Conservation (phyloP, 179 eudicot genomes). For the Patellifolia procumbens region DNA sequence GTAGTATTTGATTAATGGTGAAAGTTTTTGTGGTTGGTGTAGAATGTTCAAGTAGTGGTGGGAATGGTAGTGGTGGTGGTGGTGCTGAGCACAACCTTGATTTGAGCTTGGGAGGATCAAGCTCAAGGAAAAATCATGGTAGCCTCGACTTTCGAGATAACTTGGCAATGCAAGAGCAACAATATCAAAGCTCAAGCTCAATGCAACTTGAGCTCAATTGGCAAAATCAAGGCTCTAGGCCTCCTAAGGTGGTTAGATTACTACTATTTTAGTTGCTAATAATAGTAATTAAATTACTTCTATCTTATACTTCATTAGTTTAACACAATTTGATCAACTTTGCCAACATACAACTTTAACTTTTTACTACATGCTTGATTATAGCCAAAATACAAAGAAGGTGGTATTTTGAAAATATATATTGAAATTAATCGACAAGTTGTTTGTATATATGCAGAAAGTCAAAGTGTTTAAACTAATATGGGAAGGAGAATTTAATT, state of each 20-base stretch:
- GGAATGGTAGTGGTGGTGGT: constrained; percentile 20
- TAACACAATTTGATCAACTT: too few species aligned
- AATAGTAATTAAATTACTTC: too few species aligned
- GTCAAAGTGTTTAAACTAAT: too few species aligned
- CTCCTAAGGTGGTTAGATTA: constrained; percentile 35
- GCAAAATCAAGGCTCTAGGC: constrained; percentile 46
- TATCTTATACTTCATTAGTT: too few species aligned
- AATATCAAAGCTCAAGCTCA: constrained; percentile 23
- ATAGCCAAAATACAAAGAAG: too few species aligned
- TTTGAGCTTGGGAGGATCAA: constrained; percentile 70
- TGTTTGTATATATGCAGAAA: too few species aligned
- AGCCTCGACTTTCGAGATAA: constrained; percentile 34
- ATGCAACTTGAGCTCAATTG: constrained; percentile 45
- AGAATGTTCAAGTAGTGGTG: constrained; percentile 41
- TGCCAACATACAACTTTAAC: too few species aligned
- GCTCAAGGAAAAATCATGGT: constrained; percentile 34
- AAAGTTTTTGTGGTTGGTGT: background rate
- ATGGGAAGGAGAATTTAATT: too few species aligned
- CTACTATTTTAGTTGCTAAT: background rate
- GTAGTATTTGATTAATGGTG: background rate
- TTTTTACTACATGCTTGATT: too few species aligned
- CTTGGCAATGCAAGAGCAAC: constrained; percentile 14
- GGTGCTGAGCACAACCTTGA: constrained; percentile 70
- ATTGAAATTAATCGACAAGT: too few species aligned
- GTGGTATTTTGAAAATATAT: too few species aligned